Conservation (phyloP, 371 early-diverging fungal species). For the Basidiobolus meristosporus region DNA sequence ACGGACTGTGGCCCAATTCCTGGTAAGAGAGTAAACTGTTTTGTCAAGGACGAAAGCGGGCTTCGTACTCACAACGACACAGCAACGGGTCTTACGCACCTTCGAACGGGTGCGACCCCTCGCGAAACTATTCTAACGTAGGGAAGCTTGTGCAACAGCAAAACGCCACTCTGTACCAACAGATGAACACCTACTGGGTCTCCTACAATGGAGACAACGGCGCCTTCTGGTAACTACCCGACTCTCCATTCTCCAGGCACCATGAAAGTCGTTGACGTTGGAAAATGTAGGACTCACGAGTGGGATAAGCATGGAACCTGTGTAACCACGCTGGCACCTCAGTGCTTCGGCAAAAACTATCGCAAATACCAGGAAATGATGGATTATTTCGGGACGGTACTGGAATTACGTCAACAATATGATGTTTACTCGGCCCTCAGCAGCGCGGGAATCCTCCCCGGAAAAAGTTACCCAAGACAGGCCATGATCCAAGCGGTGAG, state of each 20-base stretch:
- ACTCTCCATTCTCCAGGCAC: background rate
- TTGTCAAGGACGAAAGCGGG: slow-evolving; percentile 4
- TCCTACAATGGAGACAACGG: slow-evolving; percentile 16
- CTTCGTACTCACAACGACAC: background rate
- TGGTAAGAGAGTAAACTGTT: slow-evolving; percentile 18
- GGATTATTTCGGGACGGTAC: slow-evolving; percentile 20
- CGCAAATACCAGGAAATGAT: slow-evolving; percentile 17
- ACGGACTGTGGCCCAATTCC: slow-evolving; percentile 68
- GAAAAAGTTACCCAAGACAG: slow-evolving; percentile 2
- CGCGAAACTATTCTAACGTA: slow-evolving; percentile 19
- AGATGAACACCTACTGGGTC: slow-evolving; percentile 12
- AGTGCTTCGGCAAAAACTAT: slow-evolving; percentile 15
- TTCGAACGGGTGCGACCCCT: slow-evolving; percentile 39
- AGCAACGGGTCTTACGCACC: slow-evolving; percentile 31
- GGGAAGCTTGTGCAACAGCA: background rate
- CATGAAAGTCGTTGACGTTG: background rate
- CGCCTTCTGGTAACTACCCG: slow-evolving; percentile 6
- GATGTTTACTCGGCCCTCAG: slow-evolving; percentile 17
- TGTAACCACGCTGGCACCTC: slow-evolving; percentile 19
- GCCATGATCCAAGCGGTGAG: background rate
- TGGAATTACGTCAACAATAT: slow-evolving; percentile 15
- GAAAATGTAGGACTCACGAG: slow-evolving; percentile 17
- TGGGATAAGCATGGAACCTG: slow-evolving; percentile 34
- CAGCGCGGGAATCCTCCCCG: slow-evolving; percentile 18
- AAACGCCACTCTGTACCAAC: background rate